These are phyloP conservation scores for Echeveria elegans DNA, from an alignment of 164 flowering plant genomes.

Conservation along the genomic window DNA sequence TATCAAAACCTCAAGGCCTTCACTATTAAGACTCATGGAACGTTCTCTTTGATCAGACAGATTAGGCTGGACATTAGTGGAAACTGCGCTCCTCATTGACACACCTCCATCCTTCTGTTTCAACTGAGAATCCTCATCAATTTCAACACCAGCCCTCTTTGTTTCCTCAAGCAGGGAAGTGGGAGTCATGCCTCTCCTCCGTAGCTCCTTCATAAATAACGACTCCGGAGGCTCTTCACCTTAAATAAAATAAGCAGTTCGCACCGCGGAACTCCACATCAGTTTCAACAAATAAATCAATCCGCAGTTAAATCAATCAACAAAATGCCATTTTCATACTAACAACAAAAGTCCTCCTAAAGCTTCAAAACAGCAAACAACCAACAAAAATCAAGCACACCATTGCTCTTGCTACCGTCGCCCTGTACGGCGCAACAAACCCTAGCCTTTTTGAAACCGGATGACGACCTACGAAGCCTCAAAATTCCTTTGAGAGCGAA, in stretches of 20 bases:
- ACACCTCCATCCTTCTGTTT: slow-evolving; percentile 39
- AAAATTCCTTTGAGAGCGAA: not conserved
- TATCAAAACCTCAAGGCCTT: slow-evolving; percentile 81
- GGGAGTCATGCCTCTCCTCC: slow-evolving; percentile 78
- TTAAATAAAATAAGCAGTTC: slow-evolving; percentile 15
- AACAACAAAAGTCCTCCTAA: too few relatives aligned
- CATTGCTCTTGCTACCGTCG: not conserved
- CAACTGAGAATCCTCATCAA: slow-evolving; percentile 30
- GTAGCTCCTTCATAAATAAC: slow-evolving; percentile 86
- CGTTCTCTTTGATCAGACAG: slow-evolving; percentile 65
- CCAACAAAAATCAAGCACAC: not conserved
- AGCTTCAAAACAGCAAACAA: not conserved
- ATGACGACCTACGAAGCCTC: not conserved
- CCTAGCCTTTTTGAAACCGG: not conserved
- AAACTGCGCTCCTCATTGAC: slow-evolving; percentile 42
- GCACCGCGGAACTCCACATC: not conserved
- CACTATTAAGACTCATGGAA: slow-evolving; percentile 83
- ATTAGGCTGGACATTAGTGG: slow-evolving; percentile 45
- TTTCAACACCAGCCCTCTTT: slow-evolving; percentile 26
- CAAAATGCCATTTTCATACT: not conserved
- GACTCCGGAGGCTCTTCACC: slow-evolving; percentile 97
- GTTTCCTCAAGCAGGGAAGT: slow-evolving; percentile 77
- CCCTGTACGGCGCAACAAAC: not conserved
- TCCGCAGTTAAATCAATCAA: not conserved
- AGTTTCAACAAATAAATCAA: not conserved